These are phyloP conservation scores for Hypoxylon lienhwacheense DNA, from an alignment of 495 filamentous ascomycete species.

Conservation along the genomic window DNA sequence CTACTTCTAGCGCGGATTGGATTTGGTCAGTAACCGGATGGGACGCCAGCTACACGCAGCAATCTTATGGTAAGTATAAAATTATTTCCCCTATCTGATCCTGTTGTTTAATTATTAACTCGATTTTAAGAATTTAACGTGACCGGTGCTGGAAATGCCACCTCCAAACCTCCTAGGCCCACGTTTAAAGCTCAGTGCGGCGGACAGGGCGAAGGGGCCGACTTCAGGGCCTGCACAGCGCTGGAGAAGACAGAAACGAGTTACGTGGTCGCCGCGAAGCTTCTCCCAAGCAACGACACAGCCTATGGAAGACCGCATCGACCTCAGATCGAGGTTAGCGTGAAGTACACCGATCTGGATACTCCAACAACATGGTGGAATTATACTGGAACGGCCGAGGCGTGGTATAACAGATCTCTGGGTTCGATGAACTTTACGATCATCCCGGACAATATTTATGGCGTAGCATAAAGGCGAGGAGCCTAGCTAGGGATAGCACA, in stretches of 20 bases:
- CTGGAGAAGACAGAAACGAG: conserved; percentile 20
- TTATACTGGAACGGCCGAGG: conserved; percentile 36
- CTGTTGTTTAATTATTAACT: conserved; percentile 5
- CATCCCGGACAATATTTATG: conserved; percentile 32
- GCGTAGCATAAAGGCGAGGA: conserved; percentile 32
- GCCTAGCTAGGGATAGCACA: conserved; percentile 8
- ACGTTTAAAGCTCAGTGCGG: conserved; percentile 36
- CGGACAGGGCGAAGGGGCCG: conserved; percentile 33
- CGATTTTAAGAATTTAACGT: conserved; percentile 35
- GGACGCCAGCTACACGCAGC: conserved; percentile 30
- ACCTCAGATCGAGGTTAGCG: conserved; percentile 36
- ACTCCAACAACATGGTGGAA: conserved; percentile 38
- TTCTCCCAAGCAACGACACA: conserved; percentile 23
- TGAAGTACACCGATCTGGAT: conserved; percentile 32
- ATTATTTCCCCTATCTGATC: background rate
- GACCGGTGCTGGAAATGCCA: conserved; percentile 24
- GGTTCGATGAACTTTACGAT: conserved; percentile 38
- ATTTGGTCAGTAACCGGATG: conserved; percentile 36
- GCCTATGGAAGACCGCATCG: conserved; percentile 22
- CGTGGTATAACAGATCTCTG: conserved; percentile 33
- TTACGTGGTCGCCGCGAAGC: conserved; percentile 31
- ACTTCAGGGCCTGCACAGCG: conserved; percentile 25
- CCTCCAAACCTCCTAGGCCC: conserved; percentile 24
- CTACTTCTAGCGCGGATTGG: conserved; percentile 15
- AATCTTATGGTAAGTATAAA: conserved; percentile 32